Evolutionary conservation across 2,329 filamentous ascomycete genomes (phyloP), one percentile per base, ranked within the genome.

Genomic region (Samsoniella hepiali): DNA sequence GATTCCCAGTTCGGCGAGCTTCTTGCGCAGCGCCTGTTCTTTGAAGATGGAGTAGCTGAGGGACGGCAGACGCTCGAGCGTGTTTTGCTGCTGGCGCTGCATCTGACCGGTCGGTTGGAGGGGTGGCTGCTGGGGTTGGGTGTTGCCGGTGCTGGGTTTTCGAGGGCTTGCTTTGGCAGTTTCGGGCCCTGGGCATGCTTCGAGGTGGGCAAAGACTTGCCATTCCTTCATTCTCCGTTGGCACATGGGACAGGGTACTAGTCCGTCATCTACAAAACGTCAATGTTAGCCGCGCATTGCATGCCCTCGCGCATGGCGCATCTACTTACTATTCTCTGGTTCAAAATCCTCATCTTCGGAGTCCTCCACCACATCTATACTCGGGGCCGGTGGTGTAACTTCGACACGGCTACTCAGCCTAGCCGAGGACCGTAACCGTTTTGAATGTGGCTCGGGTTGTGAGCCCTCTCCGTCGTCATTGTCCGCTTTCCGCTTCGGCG

Each of bases 31-130:
- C 2, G 85, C 84, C 0, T 76, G 79, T 29, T 98, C 94, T 72
- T 89, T 96, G n/a, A 97, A 77, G 73, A 97, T 84, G 29, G 88
- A 89, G 75, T 97, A 98, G 71, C 91, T 95, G 22, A 97, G 81
- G 10, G 91, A 86, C 0, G 95, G 90, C 10, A 97, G 79, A 40
- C 90, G 85, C 57, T 92, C 87, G 29, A 67, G 80, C 78, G 40
- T 76, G 69, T 64, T 80, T 76, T 73, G 67, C 64, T 68, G 72
- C 68, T 66, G 72, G 42, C 64, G 71, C 42, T 67, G 71, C 36
- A 65, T 64, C 63, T 69, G 69, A 42, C 57, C 70, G 56, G 36
- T 53, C 34, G 22, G 54, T 11, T 15, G 22, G 22, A 22, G 22
- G 22, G 22, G 22, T 22, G 22, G 42, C 3, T 53, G 55, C n/a